Evolutionary conservation across 2,329 filamentous ascomycete genomes (phyloP), one percentile per base, ranked within the genome.

Genomic region (Karstenula rhodostoma): DNA sequence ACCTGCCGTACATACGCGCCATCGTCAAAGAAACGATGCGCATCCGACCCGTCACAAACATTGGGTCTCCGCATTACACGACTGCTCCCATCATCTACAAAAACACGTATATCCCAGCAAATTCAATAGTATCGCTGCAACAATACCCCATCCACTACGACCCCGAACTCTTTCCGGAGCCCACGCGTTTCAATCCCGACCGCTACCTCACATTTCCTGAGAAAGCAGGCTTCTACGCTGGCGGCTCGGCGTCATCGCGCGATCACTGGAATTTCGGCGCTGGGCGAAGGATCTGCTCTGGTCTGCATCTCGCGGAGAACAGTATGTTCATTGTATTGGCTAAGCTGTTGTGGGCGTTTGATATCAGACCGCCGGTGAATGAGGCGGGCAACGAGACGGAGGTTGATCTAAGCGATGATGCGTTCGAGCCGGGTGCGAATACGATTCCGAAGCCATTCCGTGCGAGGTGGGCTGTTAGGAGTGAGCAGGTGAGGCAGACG

Each of bases 261-360:
- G 59, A 74, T 64, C 57, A 73, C 44, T 60, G 68, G 70, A 58
- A 70, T n/a, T 80, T 82, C 56, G 80, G 81, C 5, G 81, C 77
- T 17, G 79, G 81, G 4, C 72, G 81, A 4, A 73, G 79, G 8
- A 76, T 82, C 13, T 83, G 81, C 58, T 76, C 78, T 4, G 81
- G 79, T 1, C 65, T 77, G 4, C 69, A 79, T 47, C 64, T 83
- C n/a, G 81, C 81, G 0, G 80, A 83, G 27, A 74, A 74, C 12
- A 77, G 78, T 3, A 65, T 83, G 37, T 83, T 76, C 59, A 66
- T 82, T 44, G 78, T 70, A 33, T 67, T 82, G 10, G 81, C 78
- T 0, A 82, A 82, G 46, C 69, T 79, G 0, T 66, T 88, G 1
- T 80, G 85, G 1, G 81, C 79, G 0, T 86, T 87, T 56, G 73